phyloP scores from a whole-genome alignment of 352 stramenopile genomes.

The Phytophthora sansomeana region DNA sequence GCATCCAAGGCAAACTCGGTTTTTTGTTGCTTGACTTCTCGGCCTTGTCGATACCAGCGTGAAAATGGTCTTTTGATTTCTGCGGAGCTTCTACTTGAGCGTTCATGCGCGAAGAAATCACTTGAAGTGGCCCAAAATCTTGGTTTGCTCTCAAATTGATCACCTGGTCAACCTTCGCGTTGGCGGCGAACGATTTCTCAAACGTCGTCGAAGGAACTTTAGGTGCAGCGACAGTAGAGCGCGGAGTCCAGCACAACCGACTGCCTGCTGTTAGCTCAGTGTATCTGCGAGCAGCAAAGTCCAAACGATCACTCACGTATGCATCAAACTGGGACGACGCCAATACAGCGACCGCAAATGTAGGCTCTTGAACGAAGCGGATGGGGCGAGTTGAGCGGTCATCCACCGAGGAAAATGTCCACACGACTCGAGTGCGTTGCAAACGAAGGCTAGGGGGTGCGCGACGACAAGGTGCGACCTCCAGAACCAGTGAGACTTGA shows the following conservation, averaged over 20 bases:
- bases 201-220: background rate
- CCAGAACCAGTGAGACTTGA: conserved; percentile 11
- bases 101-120: background rate
- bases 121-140: background rate
- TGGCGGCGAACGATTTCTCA: background rate
- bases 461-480: background rate
- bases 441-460: background rate
- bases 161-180: background rate
- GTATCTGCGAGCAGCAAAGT: conserved; percentile 19
- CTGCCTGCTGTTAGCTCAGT: conserved; percentile 13
- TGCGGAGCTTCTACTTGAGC: background rate
- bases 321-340: conserved; percentile 16
- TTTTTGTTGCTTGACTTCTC: background rate
- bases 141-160: background rate
- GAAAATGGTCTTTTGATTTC: background rate
- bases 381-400: background rate
- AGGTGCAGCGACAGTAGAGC: background rate
- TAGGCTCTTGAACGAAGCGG: conserved; percentile 10
- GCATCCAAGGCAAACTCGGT: background rate
- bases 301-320: conserved; percentile 26
- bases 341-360: conserved; percentile 5
- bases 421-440: conserved; percentile 18
- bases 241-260: conserved; percentile 1
- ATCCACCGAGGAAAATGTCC: conserved; percentile 15
- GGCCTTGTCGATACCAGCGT: background rate